Evolutionary conservation across 1,284 basidiomycete species (phyloP), one percentile per base, ranked within the genome.

Genomic region (Exobasidium rhododendri): DNA sequence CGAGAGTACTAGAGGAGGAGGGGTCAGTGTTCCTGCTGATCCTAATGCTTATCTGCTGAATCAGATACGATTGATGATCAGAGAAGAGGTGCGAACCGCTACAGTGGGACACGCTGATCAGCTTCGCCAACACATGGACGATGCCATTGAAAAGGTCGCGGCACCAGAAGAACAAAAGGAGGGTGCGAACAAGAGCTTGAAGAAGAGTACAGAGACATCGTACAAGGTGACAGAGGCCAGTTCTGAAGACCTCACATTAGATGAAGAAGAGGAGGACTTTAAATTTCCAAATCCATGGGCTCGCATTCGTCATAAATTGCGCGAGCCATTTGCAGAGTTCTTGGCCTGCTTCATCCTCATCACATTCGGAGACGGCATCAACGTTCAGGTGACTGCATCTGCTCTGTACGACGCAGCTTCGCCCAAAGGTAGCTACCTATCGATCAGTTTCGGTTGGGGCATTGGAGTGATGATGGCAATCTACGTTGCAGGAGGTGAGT

Each of bases 331-430:
- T 6, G 69, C 71, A n/a, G 44, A 60, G 20, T 32, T 51, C 7
- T 49, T 59, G 22, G 35, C 54, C 4, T 31, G 31, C 11, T 6
- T 45, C 3, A 20, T 57, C 3, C 32, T 57, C 59, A 57, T 77
- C 50, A 47, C 74, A 50, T 75, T 77, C 32, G 74, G 74, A n/a
- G 70, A 67, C 1, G 69, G 73, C 29, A 71, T 75, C 1, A 71
- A 77, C 58, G 73, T 70, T 45, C 70, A 75, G 58, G 71, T 71
- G 31, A 66, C 68, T 13, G 58, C 74, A 20, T 70, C 71, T 62
- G 68, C 63, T 47, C 32, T 35, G 26, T 47, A 62, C 1, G 7
- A n/a, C 3, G 59, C 55, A 0, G 58, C 63, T 31, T 50, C 62
- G 3, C 30, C 56, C 1, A 52, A 65, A 22, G 71, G 70, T 26